Conservation (phyloP, 306 rosid genomes). For the Cajanus cajan region DNA sequence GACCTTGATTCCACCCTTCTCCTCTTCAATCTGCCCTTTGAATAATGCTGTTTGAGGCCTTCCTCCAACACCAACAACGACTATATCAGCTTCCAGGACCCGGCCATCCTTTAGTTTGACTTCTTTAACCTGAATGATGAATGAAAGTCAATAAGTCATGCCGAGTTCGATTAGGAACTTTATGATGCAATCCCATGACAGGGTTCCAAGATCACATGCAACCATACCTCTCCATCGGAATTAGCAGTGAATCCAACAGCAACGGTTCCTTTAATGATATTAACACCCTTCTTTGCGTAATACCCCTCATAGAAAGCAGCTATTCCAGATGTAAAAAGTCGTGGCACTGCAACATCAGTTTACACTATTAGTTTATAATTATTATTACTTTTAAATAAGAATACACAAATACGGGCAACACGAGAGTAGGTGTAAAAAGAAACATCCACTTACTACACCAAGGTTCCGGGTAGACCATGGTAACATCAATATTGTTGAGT, state of each 20-base stretch:
- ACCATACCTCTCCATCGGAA: constrained; percentile 78
- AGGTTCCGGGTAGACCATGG: constrained; percentile 97
- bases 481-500: constrained; percentile 73
- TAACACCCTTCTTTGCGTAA: constrained; percentile 76
- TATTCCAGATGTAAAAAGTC: constrained; percentile 85
- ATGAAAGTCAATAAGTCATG: constrained; percentile 17
- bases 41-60: constrained; percentile 73
- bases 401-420: neutral
- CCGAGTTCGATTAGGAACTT: constrained; percentile 8
- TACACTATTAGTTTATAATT: constrained; percentile 16
- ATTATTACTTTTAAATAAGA: neutral
- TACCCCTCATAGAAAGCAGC: constrained; percentile 88
- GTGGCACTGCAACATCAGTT: constrained; percentile 74
- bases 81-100: constrained; percentile 89
- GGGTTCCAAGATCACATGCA: constrained; percentile 11
- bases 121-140: constrained; percentile 71
- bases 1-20: constrained; percentile 95
- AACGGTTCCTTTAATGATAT: constrained; percentile 91
- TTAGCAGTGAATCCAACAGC: constrained; percentile 75
- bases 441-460: constrained; percentile 93
- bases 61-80: constrained; percentile 94
- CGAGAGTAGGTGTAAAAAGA: neutral
- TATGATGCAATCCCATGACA: constrained; percentile 6
- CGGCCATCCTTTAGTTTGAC: constrained; percentile 92
- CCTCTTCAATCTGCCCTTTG: constrained; percentile 97